phyloP scores from a whole-genome alignment of 2,329 filamentous ascomycete genomes.

The Meredithiella fracta region DNA sequence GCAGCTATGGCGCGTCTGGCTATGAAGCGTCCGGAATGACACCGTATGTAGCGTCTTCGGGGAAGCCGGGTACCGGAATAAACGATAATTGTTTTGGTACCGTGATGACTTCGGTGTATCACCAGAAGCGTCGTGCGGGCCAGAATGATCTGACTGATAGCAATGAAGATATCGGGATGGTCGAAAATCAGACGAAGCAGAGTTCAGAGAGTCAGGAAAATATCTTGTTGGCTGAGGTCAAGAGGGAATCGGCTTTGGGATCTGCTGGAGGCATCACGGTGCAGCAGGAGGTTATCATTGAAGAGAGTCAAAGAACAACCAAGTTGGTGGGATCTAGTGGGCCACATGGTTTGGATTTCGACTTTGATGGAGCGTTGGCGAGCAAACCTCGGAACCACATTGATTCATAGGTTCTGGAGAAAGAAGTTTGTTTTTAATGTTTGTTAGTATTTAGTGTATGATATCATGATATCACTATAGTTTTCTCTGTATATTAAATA shows the following conservation, averaged over 20 bases:
- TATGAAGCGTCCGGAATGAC: conserved; percentile 2
- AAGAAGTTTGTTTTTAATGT: not conserved
- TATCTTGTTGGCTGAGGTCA: conserved; percentile 1
- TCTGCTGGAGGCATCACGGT: conserved; percentile 8
- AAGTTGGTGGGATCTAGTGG: not conserved
- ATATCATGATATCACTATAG: conserved; percentile 1
- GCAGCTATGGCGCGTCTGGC: conserved; percentile 3
- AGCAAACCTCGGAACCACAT: conserved; percentile 8
- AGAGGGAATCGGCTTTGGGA: conserved; percentile 2
- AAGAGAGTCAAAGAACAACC: not conserved
- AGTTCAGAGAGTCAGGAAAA: conserved; percentile 4
- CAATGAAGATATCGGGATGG: conserved; percentile 9
- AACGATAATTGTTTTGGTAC: conserved; percentile 12
- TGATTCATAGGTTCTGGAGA: not conserved
- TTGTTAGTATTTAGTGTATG: not conserved
- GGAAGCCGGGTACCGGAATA: conserved; percentile 5
- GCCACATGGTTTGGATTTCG: not conserved
- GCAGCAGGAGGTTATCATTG: conserved; percentile 9
- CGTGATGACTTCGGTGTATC: conserved; percentile 11
- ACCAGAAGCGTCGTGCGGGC: conserved; percentile 7
- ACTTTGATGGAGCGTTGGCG: conserved; percentile 1
- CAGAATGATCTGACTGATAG: conserved; percentile 5
- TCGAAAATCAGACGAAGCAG: conserved; percentile 3
- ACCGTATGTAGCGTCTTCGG: not conserved
- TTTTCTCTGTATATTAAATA: conserved; percentile 1